Evolutionary conservation across 176 grass and related monocot genomes (phyloP).

Genomic region (Lolium perenne): DNA sequence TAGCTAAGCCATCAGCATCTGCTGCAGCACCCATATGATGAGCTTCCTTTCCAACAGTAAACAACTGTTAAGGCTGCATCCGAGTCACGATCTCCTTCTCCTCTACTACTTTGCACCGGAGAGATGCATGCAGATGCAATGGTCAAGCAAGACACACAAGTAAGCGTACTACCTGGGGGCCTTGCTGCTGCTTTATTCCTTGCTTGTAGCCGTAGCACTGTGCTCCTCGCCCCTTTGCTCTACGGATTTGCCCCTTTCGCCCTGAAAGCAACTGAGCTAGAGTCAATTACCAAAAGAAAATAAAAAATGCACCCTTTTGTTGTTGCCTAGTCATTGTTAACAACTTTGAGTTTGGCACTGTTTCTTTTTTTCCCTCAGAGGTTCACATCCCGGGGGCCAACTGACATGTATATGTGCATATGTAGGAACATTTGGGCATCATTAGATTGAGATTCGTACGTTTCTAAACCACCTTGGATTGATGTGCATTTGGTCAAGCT

Average conservation of each 20-base stretch:
- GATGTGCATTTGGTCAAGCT: slow-evolving; percentile 32
- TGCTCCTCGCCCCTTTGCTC: slow-evolving; percentile 32
- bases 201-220: slow-evolving; percentile 46
- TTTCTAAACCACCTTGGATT: slow-evolving; percentile 38
- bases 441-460: slow-evolving; percentile 44
- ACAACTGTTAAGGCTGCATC: slow-evolving; percentile 42
- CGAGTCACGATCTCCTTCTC: slow-evolving; percentile 15
- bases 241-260: slow-evolving; percentile 8
- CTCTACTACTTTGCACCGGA: slow-evolving; percentile 28
- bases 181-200: slow-evolving; percentile 56
- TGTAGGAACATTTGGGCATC: slow-evolving; percentile 20
- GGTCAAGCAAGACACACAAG: slow-evolving; percentile 19
- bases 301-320: slow-evolving; percentile 36
- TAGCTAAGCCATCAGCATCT: slow-evolving; percentile 34
- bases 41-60: slow-evolving; percentile 39
- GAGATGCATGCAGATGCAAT: slow-evolving; percentile 16
- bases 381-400: slow-evolving; percentile 21
- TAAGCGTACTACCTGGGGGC: slow-evolving; percentile 22
- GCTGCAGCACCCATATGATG: slow-evolving; percentile 49
- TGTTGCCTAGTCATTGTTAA: slow-evolving; percentile 54
- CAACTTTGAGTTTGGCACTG: slow-evolving; percentile 43
- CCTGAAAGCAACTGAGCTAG: slow-evolving; percentile 45
- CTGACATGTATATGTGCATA: not conserved
- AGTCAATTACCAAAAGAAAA: slow-evolving; percentile 46
- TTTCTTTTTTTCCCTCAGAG: slow-evolving; percentile 22